phyloP scores from a whole-genome alignment of 2,329 filamentous ascomycete genomes.

The Hawksworthiomyces lignivorus region DNA sequence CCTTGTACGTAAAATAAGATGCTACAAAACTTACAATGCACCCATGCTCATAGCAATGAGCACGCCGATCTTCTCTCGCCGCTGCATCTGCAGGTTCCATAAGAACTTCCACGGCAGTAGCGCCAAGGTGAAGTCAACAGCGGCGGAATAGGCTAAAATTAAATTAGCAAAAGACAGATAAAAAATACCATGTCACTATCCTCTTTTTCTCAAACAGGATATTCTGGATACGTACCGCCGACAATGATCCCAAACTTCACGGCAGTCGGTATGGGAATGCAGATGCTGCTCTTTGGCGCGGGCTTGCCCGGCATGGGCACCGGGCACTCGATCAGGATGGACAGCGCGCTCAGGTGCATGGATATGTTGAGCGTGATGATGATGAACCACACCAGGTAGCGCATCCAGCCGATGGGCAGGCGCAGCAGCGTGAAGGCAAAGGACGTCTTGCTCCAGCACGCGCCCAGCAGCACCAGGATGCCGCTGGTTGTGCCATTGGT shows the following conservation, averaged over 20 bases:
- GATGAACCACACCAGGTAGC: slow-evolving; percentile 21
- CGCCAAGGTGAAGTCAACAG: slow-evolving; percentile 20
- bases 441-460: slow-evolving; percentile 25
- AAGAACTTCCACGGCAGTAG: slow-evolving; percentile 23
- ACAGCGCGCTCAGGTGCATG: slow-evolving; percentile 18
- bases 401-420: slow-evolving; percentile 18
- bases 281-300: slow-evolving; percentile 6
- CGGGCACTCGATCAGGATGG: slow-evolving; percentile 10
- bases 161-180: neutral
- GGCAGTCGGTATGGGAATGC: slow-evolving; percentile 16
- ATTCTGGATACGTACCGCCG: slow-evolving; percentile 12
- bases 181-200: too few species aligned
- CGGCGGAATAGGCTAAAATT: slow-evolving; percentile 17
- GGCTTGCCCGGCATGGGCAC: neutral
- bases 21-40: slow-evolving; percentile 21
- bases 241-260: slow-evolving; percentile 17
- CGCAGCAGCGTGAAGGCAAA: slow-evolving; percentile 29
- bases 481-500: slow-evolving; percentile 7
- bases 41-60: slow-evolving; percentile 26
- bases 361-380: slow-evolving; percentile 25
- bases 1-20: too few species aligned
- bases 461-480: slow-evolving; percentile 10
- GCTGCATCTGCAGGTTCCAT: slow-evolving; percentile 22
- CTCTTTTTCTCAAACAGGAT: too few species aligned
- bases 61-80: slow-evolving; percentile 22